Evolutionary conservation across 2,329 filamentous ascomycete species (phyloP).

Genomic region (Beauveria varroae): DNA sequence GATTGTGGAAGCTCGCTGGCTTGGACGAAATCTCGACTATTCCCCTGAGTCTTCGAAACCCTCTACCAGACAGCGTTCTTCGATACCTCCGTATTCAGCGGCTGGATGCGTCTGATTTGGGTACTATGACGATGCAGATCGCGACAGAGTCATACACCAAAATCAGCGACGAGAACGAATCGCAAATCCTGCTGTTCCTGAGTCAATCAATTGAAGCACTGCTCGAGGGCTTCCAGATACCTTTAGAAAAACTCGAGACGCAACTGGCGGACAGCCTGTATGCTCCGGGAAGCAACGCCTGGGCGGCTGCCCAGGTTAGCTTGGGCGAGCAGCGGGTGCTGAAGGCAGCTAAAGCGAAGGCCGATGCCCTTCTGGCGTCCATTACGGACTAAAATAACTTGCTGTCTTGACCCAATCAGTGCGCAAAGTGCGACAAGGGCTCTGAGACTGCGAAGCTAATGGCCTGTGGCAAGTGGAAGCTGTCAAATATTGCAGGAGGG

Average conservation of each 20-base stretch:
- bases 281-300: constrained; percentile 24
- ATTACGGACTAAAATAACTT: too few relatives aligned
- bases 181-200: constrained; percentile 24
- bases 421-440: constrained; percentile 22
- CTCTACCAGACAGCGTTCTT: constrained; percentile 25
- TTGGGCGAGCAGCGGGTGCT: constrained; percentile 24
- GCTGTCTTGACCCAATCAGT: constrained; percentile 12
- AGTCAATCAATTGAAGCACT: constrained; percentile 24
- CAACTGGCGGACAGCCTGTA: constrained; percentile 24
- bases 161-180: constrained; percentile 25
- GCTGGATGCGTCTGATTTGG: constrained; percentile 22
- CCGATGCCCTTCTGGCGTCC: constrained; percentile 12
- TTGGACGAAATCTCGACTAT: constrained; percentile 25
- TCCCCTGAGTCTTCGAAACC: constrained; percentile 25
- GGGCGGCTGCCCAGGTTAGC: constrained; percentile 26
- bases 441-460: constrained; percentile 21
- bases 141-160: constrained; percentile 18
- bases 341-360: constrained; percentile 23
- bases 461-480: not conserved
- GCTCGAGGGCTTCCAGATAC: constrained; percentile 23
- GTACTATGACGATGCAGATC: constrained; percentile 18
- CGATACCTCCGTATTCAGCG: constrained; percentile 29
- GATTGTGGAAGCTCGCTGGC: constrained; percentile 26
- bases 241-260: constrained; percentile 24
- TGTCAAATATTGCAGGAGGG: too few relatives aligned